Base-by-base conservation (phyloP, 768 basidiomycete genomes). In the Epithele typhae region DNA sequence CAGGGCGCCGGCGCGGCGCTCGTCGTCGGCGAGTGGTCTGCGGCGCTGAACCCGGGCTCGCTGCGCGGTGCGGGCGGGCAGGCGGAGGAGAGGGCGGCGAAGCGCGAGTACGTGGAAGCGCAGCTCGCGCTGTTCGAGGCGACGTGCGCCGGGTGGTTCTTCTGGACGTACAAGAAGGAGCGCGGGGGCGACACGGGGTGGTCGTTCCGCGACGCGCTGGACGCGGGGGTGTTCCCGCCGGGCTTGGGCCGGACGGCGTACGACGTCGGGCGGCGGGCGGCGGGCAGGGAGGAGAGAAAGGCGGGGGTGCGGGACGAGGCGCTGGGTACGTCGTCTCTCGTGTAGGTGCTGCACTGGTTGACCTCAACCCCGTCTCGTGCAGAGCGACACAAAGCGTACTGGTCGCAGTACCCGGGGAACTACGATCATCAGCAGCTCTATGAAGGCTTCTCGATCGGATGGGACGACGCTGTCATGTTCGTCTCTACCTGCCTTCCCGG, bases 21-120 rank as follows among this genome's bases (percentile, higher is more conserved):
- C 5, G 68, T 92, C 23, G 72, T 92, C 0, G 89, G 82, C 5
- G 90, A 92, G 57, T 92, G 84, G 81, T 85, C 82, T 3, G 88
- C 81, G 0, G 85, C 81, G 0, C 65, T 92, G 25, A 84, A 88
- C 57, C 79, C 81, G 0, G 71, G 75, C 0, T 83, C 81, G 4
- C 63, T 87, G 6, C 68, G 71, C 15, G 77, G 77, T 15, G n/a
- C n/a, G n/a, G n/a, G n/a, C n/a, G 63, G 27, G 27, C 9, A 67
- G 12, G 59, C 65, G 25, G 59, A 70, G 49, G 67, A 75, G 49
- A 67, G 69, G 36, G 59, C 64, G 33, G 72, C 74, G 47, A 62
- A 73, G 35, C 53, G 71, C 8, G 66, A 61, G 12, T 92, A 78
- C 48, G 69, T 84, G 4, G 60, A 70, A 15, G 82, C 87, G 3